These are phyloP conservation scores for Aureobasidium subglaciale DNA, from an alignment of 2,329 filamentous ascomycete genomes.

Conservation along the genomic window DNA sequence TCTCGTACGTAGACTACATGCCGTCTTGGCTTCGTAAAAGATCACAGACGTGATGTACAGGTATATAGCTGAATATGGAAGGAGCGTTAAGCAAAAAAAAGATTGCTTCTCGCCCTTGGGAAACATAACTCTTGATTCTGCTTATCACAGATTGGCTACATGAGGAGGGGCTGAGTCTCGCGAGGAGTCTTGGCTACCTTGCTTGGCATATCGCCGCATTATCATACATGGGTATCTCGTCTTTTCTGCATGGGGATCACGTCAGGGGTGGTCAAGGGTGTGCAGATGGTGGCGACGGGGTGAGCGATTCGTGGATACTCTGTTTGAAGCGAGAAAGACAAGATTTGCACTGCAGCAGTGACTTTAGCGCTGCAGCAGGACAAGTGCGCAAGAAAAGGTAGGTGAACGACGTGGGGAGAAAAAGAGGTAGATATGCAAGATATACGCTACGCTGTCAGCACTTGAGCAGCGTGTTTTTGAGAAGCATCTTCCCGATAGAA, in stretches of 20 bases:
- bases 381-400: too few species aligned
- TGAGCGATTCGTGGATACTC: too few species aligned
- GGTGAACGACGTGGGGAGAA: too few species aligned
- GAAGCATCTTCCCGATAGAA: background rate
- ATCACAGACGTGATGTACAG: too few species aligned
- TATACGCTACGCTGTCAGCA: constrained; percentile 12
- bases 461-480: constrained; percentile 14
- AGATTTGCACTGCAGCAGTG: too few species aligned
- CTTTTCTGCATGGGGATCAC: too few species aligned
- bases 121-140: background rate
- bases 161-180: background rate
- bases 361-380: too few species aligned
- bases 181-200: background rate
- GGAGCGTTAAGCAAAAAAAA: background rate
- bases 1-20: too few species aligned
- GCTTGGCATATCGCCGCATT: background rate
- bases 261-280: too few species aligned
- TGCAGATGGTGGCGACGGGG: too few species aligned
- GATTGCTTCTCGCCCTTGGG: background rate
- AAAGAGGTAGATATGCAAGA: background rate
- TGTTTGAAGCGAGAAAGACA: too few species aligned
- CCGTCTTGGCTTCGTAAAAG: background rate
- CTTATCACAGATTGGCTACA: background rate
- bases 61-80: background rate
- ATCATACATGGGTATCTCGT: too few species aligned